These are phyloP conservation scores for Russula earlei DNA, from an alignment of 768 basidiomycete species.

Conservation along the genomic window DNA sequence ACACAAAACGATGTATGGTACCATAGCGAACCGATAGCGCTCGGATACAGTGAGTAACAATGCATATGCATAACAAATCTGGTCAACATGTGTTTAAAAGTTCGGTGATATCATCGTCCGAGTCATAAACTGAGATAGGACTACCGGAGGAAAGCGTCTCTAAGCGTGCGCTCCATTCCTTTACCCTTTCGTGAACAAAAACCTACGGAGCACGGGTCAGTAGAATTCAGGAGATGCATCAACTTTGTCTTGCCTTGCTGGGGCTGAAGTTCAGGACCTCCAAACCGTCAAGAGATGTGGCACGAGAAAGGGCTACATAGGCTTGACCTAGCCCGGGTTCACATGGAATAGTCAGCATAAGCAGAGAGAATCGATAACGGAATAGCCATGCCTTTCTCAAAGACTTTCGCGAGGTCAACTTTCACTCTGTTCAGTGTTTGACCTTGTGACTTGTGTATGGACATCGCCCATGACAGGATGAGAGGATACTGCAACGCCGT, in stretches of 20 bases:
- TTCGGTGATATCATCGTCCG: neutral
- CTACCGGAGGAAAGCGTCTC: constrained; percentile 38
- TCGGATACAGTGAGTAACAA: neutral
- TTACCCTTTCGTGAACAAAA: constrained; percentile 38
- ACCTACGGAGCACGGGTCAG: constrained; percentile 3
- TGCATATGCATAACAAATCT: neutral
- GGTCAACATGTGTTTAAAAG: neutral
- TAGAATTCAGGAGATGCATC: neutral
- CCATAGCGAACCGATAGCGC: neutral
- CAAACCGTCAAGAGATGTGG: constrained; percentile 74
- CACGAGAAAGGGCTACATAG: constrained; percentile 86
- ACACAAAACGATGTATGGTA: neutral
- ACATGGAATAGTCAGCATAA: neutral
- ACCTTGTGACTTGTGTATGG: constrained; percentile 96
- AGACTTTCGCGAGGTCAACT: constrained; percentile 86
- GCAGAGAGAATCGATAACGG: neutral
- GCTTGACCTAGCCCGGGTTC: constrained; percentile 55
- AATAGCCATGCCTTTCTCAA: constrained; percentile 70
- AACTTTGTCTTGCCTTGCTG: constrained; percentile 45
- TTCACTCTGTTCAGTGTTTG: constrained; percentile 93
- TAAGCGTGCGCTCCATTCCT: constrained; percentile 62
- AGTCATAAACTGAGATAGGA: constrained; percentile 6
- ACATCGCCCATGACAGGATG: constrained; percentile 95
- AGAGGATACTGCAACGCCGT: constrained; percentile 55
- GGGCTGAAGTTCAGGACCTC: constrained; percentile 77